Percentiles rank a stretch among this genome's conserved stretches.
These are phyloP conservation scores for Maudiozyma turicensis DNA, from an alignment of 805 yeast genomes.

Conservation along the genomic window DNA sequence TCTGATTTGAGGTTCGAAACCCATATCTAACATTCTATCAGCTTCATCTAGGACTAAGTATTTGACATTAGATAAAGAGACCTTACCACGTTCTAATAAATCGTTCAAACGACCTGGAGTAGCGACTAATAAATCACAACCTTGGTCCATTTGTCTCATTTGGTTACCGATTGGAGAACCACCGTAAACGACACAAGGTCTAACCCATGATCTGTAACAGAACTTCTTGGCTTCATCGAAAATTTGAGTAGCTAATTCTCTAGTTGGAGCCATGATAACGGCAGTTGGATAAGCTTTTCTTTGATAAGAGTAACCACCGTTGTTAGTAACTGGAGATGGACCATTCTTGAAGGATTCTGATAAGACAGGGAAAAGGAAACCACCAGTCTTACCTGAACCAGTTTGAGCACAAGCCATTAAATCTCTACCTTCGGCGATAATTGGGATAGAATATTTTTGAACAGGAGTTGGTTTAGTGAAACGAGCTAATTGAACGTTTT, in stretches of 20 bases:
- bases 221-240: constrained; percentile 93
- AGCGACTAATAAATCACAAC: constrained; percentile 94
- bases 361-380: constrained; percentile 94
- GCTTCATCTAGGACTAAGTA: constrained; percentile 97
- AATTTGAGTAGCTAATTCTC: constrained; percentile 97
- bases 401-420: constrained; percentile 97
- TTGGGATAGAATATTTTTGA: constrained; percentile 88
- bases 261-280: constrained; percentile 93
- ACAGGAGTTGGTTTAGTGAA: constrained; percentile 96
- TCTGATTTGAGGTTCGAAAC: constrained; percentile 99
- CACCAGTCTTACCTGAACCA: constrained; percentile 99
- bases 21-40: constrained; percentile 99
- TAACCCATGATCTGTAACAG: constrained; percentile 96
- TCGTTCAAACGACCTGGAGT: constrained; percentile 99
- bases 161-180: constrained; percentile 92
- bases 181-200: constrained; percentile 94
- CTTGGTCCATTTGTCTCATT: constrained; percentile 78
- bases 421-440: constrained; percentile 81
- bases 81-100: constrained; percentile 87
- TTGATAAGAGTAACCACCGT: constrained; percentile 34
- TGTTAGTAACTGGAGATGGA: constrained; percentile 53
- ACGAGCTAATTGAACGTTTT: constrained; percentile 79
- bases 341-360: constrained; percentile 85
- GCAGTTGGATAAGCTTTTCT: constrained; percentile 91
- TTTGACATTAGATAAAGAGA: constrained; percentile 81